Conservation (phyloP, 2,329 filamentous ascomycete genomes). For the Lachnellula suecica region DNA sequence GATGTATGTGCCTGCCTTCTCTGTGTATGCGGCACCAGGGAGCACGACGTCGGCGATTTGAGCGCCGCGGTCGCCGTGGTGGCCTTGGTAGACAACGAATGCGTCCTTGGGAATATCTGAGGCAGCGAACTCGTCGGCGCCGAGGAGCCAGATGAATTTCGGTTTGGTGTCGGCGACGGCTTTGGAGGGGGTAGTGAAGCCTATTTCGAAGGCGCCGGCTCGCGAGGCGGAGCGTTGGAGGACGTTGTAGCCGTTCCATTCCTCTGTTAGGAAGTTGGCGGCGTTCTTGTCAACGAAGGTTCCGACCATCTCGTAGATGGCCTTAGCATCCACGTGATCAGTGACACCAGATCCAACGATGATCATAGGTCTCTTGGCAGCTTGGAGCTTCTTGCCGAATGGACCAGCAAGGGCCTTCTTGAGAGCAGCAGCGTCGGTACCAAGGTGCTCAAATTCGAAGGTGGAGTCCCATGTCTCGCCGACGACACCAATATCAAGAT, state of each 20-base stretch:
- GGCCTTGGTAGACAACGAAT: conserved; percentile 96
- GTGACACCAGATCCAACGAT: conserved; percentile 89
- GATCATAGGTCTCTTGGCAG: conserved; percentile 93
- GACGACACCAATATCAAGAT: conserved; percentile 88
- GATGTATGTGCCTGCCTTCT: conserved; percentile 94
- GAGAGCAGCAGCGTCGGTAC: conserved; percentile 72
- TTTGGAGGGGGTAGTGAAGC: conserved; percentile 83
- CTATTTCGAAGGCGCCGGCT: conserved; percentile 91
- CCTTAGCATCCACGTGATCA: conserved; percentile 87
- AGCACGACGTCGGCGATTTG: conserved; percentile 92
- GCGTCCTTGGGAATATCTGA: conserved; percentile 91
- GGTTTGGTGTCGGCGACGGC: conserved; percentile 81
- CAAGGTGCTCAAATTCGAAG: conserved; percentile 92
- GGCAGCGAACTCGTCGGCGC: conserved; percentile 85
- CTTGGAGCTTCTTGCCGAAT: conserved; percentile 89
- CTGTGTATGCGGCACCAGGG: conserved; percentile 92
- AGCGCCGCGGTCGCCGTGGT: conserved; percentile 92
- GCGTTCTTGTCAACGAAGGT: conserved; percentile 92
- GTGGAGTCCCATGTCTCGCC: conserved; percentile 91
- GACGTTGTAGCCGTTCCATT: conserved; percentile 98
- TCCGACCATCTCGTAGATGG: conserved; percentile 89
- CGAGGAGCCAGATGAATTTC: conserved; percentile 96
- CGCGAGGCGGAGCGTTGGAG: conserved; percentile 92
- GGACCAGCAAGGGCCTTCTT: conserved; percentile 82
- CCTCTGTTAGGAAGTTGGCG: conserved; percentile 78